Conservation (phyloP, 768 basidiomycete genomes). For the Trametes cingulata region DNA sequence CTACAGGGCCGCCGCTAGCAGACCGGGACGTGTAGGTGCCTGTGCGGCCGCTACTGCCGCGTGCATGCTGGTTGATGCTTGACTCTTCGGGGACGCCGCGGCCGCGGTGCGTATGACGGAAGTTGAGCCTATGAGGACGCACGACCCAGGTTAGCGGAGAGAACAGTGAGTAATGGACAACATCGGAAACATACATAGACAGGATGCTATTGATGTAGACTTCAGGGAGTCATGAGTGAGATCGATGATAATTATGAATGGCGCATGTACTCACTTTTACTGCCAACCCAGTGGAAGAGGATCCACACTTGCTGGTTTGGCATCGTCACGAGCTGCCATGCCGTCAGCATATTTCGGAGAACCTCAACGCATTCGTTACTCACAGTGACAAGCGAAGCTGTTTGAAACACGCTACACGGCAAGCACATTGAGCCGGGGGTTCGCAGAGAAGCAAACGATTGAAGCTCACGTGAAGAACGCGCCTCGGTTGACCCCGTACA, state of each 20-base stretch:
- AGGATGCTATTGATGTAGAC: conserved; percentile 27
- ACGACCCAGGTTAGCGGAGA: too few relatives aligned
- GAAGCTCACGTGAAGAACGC: conserved; percentile 24
- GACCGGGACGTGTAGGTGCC: conserved; percentile 8
- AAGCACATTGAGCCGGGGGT: too few relatives aligned
- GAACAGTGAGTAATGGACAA: not conserved
- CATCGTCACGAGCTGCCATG: conserved; percentile 13
- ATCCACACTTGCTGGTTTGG: conserved; percentile 23
- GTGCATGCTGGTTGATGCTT: conserved; percentile 22
- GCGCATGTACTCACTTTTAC: conserved; percentile 16
- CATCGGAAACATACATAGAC: conserved; percentile 18
- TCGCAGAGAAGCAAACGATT: too few relatives aligned
- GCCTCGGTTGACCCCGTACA: conserved; percentile 25
- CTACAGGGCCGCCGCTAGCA: not conserved
- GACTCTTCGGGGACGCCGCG: conserved; percentile 28
- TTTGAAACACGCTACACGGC: conserved; percentile 7
- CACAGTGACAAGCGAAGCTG: conserved; percentile 2
- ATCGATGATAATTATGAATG: not conserved
- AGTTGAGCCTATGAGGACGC: conserved; percentile 24
- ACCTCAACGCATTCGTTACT: not conserved
- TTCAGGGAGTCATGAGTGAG: not conserved
- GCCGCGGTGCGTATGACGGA: conserved; percentile 25
- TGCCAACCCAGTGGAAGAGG: conserved; percentile 23
- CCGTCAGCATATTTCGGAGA: not conserved
- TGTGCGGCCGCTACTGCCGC: conserved; percentile 6